Conservation (phyloP, 1,139 yeast genomes). For the Geotrichum histeridarum region DNA sequence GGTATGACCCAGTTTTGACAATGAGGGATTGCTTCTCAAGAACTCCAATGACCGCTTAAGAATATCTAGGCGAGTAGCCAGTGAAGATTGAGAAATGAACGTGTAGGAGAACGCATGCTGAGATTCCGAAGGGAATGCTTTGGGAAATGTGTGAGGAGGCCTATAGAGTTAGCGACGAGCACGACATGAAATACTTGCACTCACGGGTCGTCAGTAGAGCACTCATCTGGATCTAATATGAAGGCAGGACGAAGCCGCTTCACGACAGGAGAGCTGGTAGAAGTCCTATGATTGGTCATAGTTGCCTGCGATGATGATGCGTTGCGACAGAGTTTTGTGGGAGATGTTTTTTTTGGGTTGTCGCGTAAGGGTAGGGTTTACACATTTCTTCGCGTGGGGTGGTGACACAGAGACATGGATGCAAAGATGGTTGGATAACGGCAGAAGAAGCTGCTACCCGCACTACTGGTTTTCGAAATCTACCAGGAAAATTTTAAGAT, state of each 20-base stretch:
- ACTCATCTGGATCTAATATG: constrained; percentile 1
- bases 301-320: neutral
- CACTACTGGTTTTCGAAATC: too few species aligned
- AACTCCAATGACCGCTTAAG: constrained; percentile 72
- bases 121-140: constrained; percentile 66
- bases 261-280: neutral
- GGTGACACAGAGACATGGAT: too few species aligned
- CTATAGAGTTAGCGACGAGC: neutral
- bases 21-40: constrained; percentile 49
- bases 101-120: constrained; percentile 84
- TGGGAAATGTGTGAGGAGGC: constrained; percentile 14
- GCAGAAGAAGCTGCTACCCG: too few species aligned
- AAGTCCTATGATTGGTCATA: neutral
- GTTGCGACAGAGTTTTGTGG: too few species aligned
- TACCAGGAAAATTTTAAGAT: too few species aligned
- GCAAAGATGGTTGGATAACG: too few species aligned
- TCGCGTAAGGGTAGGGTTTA: too few species aligned
- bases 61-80: constrained; percentile 70
- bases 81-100: constrained; percentile 71
- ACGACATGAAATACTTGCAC: neutral
- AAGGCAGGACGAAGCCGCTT: constrained; percentile 1
- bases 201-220: neutral
- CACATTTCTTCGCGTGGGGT: too few species aligned
- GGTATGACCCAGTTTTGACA: constrained; percentile 15
- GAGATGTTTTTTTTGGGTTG: too few species aligned